These are phyloP conservation scores for Pseudopithomyces chartarum DNA, from an alignment of 2,329 filamentous ascomycete genomes.

Conservation along the genomic window DNA sequence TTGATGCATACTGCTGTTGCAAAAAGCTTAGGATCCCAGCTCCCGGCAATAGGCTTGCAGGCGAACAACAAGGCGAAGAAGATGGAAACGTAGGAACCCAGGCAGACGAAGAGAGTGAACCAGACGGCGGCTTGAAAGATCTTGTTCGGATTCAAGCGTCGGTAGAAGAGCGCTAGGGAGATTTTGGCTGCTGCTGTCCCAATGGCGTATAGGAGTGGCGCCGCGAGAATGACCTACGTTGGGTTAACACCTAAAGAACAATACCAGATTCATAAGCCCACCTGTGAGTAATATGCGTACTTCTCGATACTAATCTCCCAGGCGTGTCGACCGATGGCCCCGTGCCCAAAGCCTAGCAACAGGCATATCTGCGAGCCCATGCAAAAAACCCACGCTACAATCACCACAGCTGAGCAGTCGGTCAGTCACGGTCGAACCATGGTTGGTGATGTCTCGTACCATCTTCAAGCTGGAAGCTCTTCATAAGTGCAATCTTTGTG, in stretches of 20 bases:
- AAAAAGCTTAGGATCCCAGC: not conserved
- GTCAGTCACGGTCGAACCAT: not conserved
- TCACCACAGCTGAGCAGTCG: not conserved
- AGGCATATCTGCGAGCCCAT: not conserved
- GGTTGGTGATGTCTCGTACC: not conserved
- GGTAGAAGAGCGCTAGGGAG: not conserved
- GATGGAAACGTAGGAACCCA: not conserved
- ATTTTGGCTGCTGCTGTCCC: not conserved
- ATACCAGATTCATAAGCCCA: not conserved
- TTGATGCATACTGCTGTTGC: not conserved
- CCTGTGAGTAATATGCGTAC: not conserved
- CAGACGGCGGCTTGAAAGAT: not conserved
- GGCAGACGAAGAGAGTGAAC: not conserved
- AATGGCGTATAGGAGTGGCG: not conserved
- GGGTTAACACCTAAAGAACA: too few species aligned
- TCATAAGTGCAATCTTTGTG: not conserved
- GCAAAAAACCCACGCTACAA: not conserved
- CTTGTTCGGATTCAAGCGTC: not conserved
- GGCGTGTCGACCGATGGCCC: not conserved
- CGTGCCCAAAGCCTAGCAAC: not conserved
- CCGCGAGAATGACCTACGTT: not conserved
- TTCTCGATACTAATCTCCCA: not conserved
- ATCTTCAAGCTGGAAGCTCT: not conserved
- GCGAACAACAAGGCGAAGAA: constrained; percentile 1
- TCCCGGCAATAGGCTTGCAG: not conserved